Evolutionary conservation across 148 eudicot species (phyloP), one percentile per base, ranked within the genome.

Genomic region (Heliosperma pusillum): DNA sequence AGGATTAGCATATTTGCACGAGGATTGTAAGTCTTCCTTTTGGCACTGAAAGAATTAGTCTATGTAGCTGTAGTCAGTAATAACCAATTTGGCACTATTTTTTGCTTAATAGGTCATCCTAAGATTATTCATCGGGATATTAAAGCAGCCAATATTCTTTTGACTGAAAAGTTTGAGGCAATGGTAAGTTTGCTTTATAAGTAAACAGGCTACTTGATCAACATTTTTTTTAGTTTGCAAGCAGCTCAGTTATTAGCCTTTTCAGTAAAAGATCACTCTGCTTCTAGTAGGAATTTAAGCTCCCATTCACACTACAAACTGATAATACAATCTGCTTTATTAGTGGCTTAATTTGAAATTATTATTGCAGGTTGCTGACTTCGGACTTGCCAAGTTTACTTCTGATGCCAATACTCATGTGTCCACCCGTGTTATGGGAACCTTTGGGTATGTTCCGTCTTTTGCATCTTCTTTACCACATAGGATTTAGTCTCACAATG

Each of bases 401-500:
- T 87, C 92, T 66, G 99, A 95, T 29, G 84, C 79, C 67, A 85
- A 90, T 74, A 96, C 99, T 76, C 99, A 96, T 76, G 82, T 96
- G 73, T 96, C 99, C 58, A 96, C 99, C 12, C 85, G 97, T 57
- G 99, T 96, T 76, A 96, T 96, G 99, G 99, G 97, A 73, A 96
- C 99, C 64, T 96, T 96, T 61, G 99, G 99, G 99, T 96, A 86
- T 50, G 92, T 77, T 25, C 71, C 36, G 26, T 74, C 33, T 53
- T 58, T 52, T 27, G 16, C 27, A 47, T 68, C 45, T 45, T 71
- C 26, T 27, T 0, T 5, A 69, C 78, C 22, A 27, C 2, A 19
- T 45, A 57, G 1, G 15, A n/a, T 57, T n/a, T n/a, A 12, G 17
- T 27, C 56, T 44, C 24, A 47, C 21, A 67, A 42, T 42, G 24